A percentile compares a stretch with the other conserved stretches of the same genome.
phyloP scores from a whole-genome alignment of 192 early-diverging fungal species.

The Podila minutissima region DNA sequence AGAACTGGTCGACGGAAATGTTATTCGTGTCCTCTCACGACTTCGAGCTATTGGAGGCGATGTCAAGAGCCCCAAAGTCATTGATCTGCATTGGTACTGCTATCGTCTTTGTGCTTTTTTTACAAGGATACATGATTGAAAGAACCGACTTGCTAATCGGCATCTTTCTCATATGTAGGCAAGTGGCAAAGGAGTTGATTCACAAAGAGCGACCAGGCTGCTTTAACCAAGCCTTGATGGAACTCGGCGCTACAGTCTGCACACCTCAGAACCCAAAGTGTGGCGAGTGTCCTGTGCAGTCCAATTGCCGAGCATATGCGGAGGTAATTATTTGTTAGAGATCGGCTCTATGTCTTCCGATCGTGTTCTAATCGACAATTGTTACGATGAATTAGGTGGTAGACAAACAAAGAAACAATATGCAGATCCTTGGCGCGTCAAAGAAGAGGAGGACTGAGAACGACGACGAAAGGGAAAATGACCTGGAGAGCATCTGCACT shows the following conservation, averaged over 20 bases:
- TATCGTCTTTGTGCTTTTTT: neutral
- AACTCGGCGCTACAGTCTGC: constrained; percentile 79
- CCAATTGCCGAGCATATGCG: constrained; percentile 65
- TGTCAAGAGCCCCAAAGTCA: constrained; percentile 63
- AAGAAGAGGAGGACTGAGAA: neutral
- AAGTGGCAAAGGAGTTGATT: constrained; percentile 65
- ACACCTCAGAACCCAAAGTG: constrained; percentile 74
- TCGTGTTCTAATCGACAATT: neutral
- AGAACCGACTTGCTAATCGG: neutral
- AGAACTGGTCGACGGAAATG: constrained; percentile 81
- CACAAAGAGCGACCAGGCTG: constrained; percentile 69
- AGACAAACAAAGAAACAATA: constrained; percentile 1
- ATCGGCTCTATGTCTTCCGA: neutral
- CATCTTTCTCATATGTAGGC: constrained; percentile 39
- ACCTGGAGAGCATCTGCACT: constrained; percentile 28
- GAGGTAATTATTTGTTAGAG: constrained; percentile 56
- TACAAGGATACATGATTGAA: neutral
- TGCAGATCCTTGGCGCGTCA: constrained; percentile 5
- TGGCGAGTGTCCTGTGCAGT: constrained; percentile 65
- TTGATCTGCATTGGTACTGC: constrained; percentile 69
- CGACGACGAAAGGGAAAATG: constrained; percentile 1
- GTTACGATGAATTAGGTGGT: constrained; percentile 4
- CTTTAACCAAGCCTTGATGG: constrained; percentile 86
- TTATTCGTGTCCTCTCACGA: constrained; percentile 75
- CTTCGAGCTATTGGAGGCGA: constrained; percentile 71